phyloP scores from a whole-genome alignment of 163 green algal species.

The Volvox carteri region DNA sequence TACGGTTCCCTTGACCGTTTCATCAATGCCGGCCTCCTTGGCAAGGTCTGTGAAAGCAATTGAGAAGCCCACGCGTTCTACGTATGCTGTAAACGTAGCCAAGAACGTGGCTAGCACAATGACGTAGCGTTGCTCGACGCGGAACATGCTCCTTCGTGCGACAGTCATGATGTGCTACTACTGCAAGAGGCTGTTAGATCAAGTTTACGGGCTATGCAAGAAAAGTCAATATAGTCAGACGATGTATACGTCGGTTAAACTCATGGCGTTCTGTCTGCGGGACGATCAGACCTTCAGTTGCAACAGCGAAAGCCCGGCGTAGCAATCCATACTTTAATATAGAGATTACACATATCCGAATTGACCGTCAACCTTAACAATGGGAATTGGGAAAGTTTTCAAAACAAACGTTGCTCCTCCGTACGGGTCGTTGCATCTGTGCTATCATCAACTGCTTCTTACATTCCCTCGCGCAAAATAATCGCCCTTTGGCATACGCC shows the following conservation, averaged over 20 bases:
- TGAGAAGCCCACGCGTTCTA: slow-evolving; percentile 97
- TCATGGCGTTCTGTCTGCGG: neutral
- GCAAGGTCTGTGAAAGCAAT: slow-evolving; percentile 95
- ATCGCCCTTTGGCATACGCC: too few species aligned
- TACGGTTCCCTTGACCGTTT: slow-evolving; percentile 92
- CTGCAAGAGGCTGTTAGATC: neutral
- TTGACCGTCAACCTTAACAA: neutral
- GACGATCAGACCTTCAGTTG: slow-evolving; percentile 14
- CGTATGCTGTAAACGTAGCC: slow-evolving; percentile 90
- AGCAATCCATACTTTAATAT: too few species aligned
- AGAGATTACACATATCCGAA: too few species aligned
- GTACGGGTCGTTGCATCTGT: neutral
- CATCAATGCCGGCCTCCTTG: slow-evolving; percentile 74
- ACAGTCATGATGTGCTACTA: slow-evolving; percentile 40
- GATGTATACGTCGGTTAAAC: neutral
- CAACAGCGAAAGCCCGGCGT: slow-evolving; percentile 18
- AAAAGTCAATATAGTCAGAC: neutral
- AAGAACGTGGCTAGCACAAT: slow-evolving; percentile 89
- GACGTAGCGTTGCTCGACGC: slow-evolving; percentile 74
- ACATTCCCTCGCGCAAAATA: too few species aligned
- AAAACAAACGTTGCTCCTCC: neutral
- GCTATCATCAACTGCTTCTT: too few species aligned
- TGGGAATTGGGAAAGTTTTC: neutral
- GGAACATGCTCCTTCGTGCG: slow-evolving; percentile 6
- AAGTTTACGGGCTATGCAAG: neutral